Evolutionary conservation across 2,329 filamentous ascomycete species (phyloP).

Genomic region (Fusarium sp.): DNA sequence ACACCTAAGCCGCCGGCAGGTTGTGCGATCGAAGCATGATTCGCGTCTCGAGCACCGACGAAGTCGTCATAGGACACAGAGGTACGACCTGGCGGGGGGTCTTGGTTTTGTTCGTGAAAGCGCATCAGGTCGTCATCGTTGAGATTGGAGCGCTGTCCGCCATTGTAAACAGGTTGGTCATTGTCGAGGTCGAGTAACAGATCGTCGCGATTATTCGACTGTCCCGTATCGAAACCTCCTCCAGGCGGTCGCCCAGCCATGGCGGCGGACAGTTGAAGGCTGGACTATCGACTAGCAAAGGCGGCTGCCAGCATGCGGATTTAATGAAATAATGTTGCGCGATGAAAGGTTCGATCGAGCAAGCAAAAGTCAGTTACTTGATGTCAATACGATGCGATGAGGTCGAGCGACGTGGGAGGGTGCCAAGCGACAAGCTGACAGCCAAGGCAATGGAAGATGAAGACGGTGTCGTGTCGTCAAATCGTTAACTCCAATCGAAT

Average conservation of each 20-base stretch:
- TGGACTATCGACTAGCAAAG: constrained; percentile 42
- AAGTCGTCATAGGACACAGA: constrained; percentile 97
- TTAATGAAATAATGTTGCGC: constrained; percentile 22
- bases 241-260: constrained; percentile 67
- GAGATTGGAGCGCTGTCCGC: constrained; percentile 78
- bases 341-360: neutral
- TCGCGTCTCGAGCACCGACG: constrained; percentile 71
- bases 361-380: neutral
- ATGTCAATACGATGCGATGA: constrained; percentile 21
- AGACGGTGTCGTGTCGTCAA: constrained; percentile 24
- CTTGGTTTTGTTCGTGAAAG: constrained; percentile 76
- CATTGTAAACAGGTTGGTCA: constrained; percentile 74
- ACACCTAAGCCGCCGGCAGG: constrained; percentile 45
- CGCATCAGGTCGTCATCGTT: constrained; percentile 83
- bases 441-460: neutral
- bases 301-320: constrained; percentile 46
- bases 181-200: constrained; percentile 79
- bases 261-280: constrained; percentile 53
- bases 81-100: constrained; percentile 71
- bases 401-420: constrained; percentile 22
- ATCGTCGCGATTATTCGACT: constrained; percentile 60
- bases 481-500: constrained; percentile 12
- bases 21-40: constrained; percentile 55
- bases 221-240: constrained; percentile 58
- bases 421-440: constrained; percentile 36